Conservation (phyloP, 192 early-diverging fungal genomes). For the Polychytrium aggregatum region DNA sequence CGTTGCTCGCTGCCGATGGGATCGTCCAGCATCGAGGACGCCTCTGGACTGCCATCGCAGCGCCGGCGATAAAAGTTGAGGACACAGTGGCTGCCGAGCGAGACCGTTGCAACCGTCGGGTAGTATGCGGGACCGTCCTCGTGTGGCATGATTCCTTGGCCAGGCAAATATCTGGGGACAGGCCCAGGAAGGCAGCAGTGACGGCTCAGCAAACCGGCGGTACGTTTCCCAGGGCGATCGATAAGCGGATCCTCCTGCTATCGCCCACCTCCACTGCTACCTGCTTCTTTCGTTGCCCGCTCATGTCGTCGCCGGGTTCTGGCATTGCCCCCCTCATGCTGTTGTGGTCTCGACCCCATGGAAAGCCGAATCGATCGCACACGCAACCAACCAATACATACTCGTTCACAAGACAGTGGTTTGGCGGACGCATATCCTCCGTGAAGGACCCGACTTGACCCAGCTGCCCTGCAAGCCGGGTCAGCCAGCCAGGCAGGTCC, state of each 20-base stretch:
- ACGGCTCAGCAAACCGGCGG: too few relatives aligned
- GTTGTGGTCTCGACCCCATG: background rate
- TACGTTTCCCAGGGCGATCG: too few relatives aligned
- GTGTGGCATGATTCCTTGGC: constrained; percentile 35
- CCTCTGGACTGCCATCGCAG: background rate
- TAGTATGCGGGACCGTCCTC: constrained; percentile 28
- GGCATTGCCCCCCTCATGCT: too few relatives aligned
- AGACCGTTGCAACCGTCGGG: constrained; percentile 25
- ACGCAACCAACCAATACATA: background rate
- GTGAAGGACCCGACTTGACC: constrained; percentile 1
- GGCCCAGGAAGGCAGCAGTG: too few relatives aligned
- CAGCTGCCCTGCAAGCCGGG: constrained; percentile 2
- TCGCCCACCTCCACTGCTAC: too few relatives aligned
- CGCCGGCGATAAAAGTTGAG: constrained; percentile 13
- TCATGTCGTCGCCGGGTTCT: too few relatives aligned
- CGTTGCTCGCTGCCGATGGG: background rate
- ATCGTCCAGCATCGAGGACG: background rate
- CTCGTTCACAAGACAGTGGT: constrained; percentile 31
- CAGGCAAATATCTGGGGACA: constrained; percentile 9
- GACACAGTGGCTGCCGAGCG: constrained; percentile 14
- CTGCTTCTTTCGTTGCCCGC: too few relatives aligned
- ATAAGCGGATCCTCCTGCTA: too few relatives aligned
- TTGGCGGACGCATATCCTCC: constrained; percentile 5
- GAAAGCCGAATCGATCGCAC: background rate
- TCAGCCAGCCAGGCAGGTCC: constrained; percentile 17